Evolutionary conservation across 441 rosid species (phyloP).

Genomic region (Aquilaria agallochum): DNA sequence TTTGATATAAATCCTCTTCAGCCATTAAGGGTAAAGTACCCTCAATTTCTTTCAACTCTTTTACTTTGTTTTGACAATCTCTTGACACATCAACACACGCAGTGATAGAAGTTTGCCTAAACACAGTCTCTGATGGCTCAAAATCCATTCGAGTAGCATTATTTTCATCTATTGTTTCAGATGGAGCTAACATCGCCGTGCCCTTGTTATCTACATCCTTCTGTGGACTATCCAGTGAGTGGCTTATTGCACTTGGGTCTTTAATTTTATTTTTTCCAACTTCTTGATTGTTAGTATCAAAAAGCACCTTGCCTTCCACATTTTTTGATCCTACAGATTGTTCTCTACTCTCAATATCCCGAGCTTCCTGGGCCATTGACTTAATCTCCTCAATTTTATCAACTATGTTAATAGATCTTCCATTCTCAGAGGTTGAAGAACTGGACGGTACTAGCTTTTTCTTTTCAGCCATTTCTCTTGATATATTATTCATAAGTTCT

Average conservation of each 20-base stretch:
- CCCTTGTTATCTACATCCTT: slow-evolving; percentile 5
- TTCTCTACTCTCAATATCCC: slow-evolving; percentile 41
- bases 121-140: slow-evolving; percentile 28
- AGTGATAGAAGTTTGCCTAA: slow-evolving; percentile 22
- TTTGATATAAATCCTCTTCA: slow-evolving; percentile 21
- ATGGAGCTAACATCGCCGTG: slow-evolving; percentile 9
- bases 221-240: neutral
- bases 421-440: slow-evolving; percentile 27
- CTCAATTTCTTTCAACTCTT: slow-evolving; percentile 14
- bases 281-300: slow-evolving; percentile 4
- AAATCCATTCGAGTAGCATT: slow-evolving; percentile 20
- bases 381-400: slow-evolving; percentile 44
- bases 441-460: slow-evolving; percentile 27
- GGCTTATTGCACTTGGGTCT: slow-evolving; percentile 7
- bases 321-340: slow-evolving; percentile 17
- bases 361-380: slow-evolving; percentile 51
- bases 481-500: slow-evolving; percentile 45
- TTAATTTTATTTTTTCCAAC: slow-evolving; percentile 17
- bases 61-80: slow-evolving; percentile 19
- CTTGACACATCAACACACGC: slow-evolving; percentile 18
- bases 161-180: slow-evolving; percentile 20
- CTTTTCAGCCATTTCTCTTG: slow-evolving; percentile 35
- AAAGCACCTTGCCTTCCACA: slow-evolving; percentile 15
- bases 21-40: slow-evolving; percentile 14
- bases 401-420: slow-evolving; percentile 30